These are phyloP conservation scores for Cladosporium sp. DNA, from an alignment of 2,329 filamentous ascomycete species.

Conservation along the genomic window DNA sequence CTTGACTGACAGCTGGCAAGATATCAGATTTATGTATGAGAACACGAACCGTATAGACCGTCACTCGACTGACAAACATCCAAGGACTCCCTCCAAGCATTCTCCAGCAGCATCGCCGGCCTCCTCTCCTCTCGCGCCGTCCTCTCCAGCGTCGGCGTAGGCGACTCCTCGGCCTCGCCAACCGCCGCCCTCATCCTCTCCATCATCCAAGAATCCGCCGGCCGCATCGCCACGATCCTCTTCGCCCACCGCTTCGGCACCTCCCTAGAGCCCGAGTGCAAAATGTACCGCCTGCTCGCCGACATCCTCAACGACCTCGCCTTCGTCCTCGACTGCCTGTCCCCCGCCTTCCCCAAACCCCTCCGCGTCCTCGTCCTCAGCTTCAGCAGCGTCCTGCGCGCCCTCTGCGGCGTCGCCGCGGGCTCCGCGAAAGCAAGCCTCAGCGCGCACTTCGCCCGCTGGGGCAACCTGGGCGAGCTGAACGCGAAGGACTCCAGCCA, in stretches of 20 bases:
- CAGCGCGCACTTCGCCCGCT: slow-evolving; percentile 82
- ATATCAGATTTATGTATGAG: slow-evolving; percentile 61
- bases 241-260: slow-evolving; percentile 80
- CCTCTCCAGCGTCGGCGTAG: slow-evolving; percentile 71
- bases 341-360: slow-evolving; percentile 61
- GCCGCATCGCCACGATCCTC: slow-evolving; percentile 74
- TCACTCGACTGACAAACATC: background rate
- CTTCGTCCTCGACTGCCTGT: slow-evolving; percentile 78
- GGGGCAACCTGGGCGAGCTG: slow-evolving; percentile 83
- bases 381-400: slow-evolving; percentile 54
- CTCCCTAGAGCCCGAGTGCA: slow-evolving; percentile 82
- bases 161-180: slow-evolving; percentile 69
- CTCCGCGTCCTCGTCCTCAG: slow-evolving; percentile 53
- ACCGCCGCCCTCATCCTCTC: slow-evolving; percentile 77
- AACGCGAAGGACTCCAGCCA: slow-evolving; percentile 95
- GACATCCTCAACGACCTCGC: slow-evolving; percentile 84
- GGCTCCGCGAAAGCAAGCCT: slow-evolving; percentile 85
- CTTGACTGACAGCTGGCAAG: slow-evolving; percentile 31
- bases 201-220: slow-evolving; percentile 74
- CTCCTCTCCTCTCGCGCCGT: slow-evolving; percentile 77
- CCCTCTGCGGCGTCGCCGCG: slow-evolving; percentile 82
- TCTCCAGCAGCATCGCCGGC: slow-evolving; percentile 73
- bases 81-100: slow-evolving; percentile 73
- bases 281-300: slow-evolving; percentile 78
- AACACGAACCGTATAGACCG: background rate